These are phyloP conservation scores for Leccinum subspadiceum DNA, from an alignment of 1,284 basidiomycete genomes.

Conservation along the genomic window DNA sequence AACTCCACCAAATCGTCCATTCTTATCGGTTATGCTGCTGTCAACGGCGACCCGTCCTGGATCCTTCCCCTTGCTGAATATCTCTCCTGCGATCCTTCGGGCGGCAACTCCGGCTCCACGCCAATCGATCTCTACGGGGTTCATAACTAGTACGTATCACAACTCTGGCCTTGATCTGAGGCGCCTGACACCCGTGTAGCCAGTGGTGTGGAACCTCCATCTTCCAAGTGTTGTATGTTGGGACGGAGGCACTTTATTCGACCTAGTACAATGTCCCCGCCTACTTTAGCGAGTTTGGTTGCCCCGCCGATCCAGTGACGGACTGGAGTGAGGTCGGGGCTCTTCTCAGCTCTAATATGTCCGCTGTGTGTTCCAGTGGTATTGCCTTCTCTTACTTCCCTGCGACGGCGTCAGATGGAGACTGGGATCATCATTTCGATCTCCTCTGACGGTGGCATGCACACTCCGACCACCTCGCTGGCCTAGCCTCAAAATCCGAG, in stretches of 20 bases:
- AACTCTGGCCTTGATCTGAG: conserved; percentile 4
- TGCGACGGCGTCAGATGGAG: conserved; percentile 57
- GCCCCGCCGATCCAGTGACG: conserved; percentile 62
- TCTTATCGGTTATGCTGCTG: conserved; percentile 84
- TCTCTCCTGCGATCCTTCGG: conserved; percentile 71
- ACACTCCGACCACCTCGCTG: too few species aligned
- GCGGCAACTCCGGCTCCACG: conserved; percentile 52
- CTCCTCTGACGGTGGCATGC: conserved; percentile 45
- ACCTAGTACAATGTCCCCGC: conserved; percentile 72
- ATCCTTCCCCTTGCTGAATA: conserved; percentile 74
- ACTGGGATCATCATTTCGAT: conserved; percentile 82
- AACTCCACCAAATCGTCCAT: conserved; percentile 64
- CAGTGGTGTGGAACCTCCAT: conserved; percentile 79
- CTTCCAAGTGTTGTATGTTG: conserved; percentile 55
- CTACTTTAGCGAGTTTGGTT: conserved; percentile 92
- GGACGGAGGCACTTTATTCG: conserved; percentile 53
- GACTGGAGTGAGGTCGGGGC: conserved; percentile 79
- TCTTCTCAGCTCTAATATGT: conserved; percentile 74
- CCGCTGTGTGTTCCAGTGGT: conserved; percentile 83
- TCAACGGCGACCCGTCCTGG: conserved; percentile 71
- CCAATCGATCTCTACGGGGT: conserved; percentile 85
- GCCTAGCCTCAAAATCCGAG: too few species aligned
- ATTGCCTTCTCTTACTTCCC: conserved; percentile 89
- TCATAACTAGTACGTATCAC: conserved; percentile 66
- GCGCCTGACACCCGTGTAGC: conserved; percentile 36